Base-by-base conservation (phyloP, 148 eudicot species). In the Chenopodium album region DNA sequence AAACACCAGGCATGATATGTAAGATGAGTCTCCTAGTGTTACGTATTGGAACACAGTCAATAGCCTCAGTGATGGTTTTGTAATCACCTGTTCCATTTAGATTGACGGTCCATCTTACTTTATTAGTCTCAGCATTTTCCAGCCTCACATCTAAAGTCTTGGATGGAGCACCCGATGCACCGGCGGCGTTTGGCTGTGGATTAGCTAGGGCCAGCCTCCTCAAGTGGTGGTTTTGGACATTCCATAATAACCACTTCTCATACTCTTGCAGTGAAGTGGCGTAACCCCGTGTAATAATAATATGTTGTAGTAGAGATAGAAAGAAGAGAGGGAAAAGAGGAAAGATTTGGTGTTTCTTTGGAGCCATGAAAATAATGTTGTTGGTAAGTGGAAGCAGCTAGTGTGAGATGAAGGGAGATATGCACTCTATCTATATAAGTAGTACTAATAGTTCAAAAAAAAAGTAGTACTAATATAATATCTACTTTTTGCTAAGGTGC, bases 31-130 rank as follows among this genome's bases (percentile, higher is more conserved):
- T 81, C 28, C 85, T 83, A 65, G 79, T 76, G 77, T 89, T 92
- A 60, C 60, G 76, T 1, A 77, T 32, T 0, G 90, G 89, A 85
- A 88, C 75, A 84, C 59, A 80, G 37, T 79, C 72, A 13, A 92
- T 48, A 22, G 92, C 92, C 65, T 89, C 88, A 2, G 23, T 76
- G 68, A 90, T 88, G 44, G 85, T 89, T 71, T 29, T 81, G 84
- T 84, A 90, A 85, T 89, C 85, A 7, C 87, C 93, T 16, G 48
- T 79, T 17, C 90, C 92, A 54, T 89, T 78, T 82, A 85, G 90
- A 65, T 85, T 78, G 1, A 89, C 85, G 29, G 71, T 81, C 31
- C 89, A 78, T 70, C 76, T 82, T 14, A 64, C 65, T 75, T 80
- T 81, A 76, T 87, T 84, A 47, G 48, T 79, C 84, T 92, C 92